phyloP scores from a whole-genome alignment of 129 eudicot genomes.

The Logfia minima region DNA sequence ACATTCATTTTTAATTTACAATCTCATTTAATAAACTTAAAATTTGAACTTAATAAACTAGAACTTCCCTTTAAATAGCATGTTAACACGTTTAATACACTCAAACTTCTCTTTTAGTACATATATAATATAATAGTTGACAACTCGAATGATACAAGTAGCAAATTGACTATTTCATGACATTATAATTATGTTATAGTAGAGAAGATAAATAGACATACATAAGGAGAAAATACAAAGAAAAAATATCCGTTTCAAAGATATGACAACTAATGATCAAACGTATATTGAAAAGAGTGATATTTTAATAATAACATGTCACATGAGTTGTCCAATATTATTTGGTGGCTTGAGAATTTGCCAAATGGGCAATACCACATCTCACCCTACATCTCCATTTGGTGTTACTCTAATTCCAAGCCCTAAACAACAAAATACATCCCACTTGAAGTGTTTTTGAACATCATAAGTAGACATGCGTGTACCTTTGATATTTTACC shows the following conservation, averaged over 20 bases:
- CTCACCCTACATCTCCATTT: conserved; percentile 25
- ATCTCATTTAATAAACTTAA: too few relatives aligned
- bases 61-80: too few relatives aligned
- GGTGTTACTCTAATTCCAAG: conserved; percentile 18
- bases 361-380: conserved; percentile 34
- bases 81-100: too few relatives aligned
- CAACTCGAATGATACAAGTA: too few relatives aligned
- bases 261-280: neutral
- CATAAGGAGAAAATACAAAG: neutral
- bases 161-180: too few relatives aligned
- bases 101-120: too few relatives aligned
- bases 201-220: neutral
- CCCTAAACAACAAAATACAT: conserved; percentile 14
- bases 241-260: neutral
- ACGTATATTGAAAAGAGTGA: neutral
- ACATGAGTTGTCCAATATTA: conserved; percentile 25
- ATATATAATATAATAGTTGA: too few relatives aligned
- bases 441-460: conserved; percentile 4
- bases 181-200: too few relatives aligned
- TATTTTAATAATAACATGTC: conserved; percentile 26
- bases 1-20: too few relatives aligned
- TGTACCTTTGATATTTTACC: too few relatives aligned
- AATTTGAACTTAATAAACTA: too few relatives aligned
- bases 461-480: too few relatives aligned
- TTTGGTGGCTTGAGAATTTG: conserved; percentile 18